Conservation (phyloP, 2,329 filamentous ascomycete genomes). For the Cladobotryum protrusum region DNA sequence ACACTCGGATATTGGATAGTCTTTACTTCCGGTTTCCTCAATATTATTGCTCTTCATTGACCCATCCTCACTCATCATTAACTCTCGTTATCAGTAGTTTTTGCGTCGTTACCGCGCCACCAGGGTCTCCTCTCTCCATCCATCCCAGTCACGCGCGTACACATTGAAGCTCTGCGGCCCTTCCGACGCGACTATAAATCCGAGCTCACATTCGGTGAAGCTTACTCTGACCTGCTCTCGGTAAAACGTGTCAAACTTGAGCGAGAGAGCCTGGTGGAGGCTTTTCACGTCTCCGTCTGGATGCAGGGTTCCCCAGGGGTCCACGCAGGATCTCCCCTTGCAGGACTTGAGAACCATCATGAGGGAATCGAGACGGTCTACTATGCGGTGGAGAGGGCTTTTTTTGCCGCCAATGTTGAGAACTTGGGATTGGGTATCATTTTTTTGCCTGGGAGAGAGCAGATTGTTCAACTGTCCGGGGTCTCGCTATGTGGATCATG, state of each 20-base stretch:
- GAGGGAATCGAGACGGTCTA: constrained; percentile 48
- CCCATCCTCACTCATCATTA: no score
- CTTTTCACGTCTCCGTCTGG: constrained; percentile 45
- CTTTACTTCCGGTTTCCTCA: no score
- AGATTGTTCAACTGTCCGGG: constrained; percentile 47
- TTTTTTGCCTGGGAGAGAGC: constrained; percentile 14
- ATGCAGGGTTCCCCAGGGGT: constrained; percentile 53
- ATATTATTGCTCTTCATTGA: no score
- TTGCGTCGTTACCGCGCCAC: no score
- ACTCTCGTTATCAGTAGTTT: no score
- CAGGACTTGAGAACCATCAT: constrained; percentile 57
- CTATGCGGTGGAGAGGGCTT: constrained; percentile 30
- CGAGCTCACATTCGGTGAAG: constrained; percentile 48
- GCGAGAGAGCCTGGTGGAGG: constrained; percentile 44
- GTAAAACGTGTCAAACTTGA: constrained; percentile 46
- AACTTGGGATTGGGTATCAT: constrained; percentile 18
- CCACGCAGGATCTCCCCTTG: constrained; percentile 44
- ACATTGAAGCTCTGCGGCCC: constrained; percentile 36
- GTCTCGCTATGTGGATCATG: constrained; percentile 36
- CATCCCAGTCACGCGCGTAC: background rate
- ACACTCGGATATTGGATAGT: no score
- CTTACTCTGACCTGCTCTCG: constrained; percentile 40
- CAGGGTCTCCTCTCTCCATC: no score
- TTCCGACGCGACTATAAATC: constrained; percentile 48
- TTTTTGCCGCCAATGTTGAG: constrained; percentile 19